Evolutionary conservation across 495 filamentous ascomycete genomes (phyloP), one percentile per base, ranked within the genome.

Genomic region (Penicillium maclennaniae): DNA sequence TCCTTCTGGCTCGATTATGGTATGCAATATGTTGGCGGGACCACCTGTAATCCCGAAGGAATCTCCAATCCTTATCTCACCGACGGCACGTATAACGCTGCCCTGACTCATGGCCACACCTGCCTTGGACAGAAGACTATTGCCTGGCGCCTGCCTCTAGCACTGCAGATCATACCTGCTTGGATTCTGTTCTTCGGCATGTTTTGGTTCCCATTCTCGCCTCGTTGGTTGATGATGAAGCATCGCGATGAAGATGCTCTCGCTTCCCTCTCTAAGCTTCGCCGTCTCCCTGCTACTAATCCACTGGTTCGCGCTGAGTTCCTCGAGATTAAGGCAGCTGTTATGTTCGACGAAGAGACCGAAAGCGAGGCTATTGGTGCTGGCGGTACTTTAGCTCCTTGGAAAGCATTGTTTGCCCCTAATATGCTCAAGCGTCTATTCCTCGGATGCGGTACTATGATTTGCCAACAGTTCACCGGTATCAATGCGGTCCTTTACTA

Each of bases 1-100:
- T 80, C 87, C 65, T 91, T 83, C 71, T 89, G 87, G 71, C 83
- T 89, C 62, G 83, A 87, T 64, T 89, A 88, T 53, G 85, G 84
- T 16, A 74, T 82, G 28, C 83, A 84, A 40, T 82, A 79, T 60
- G 74, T 79, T 52, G 86, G 79, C 34, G 81, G 83, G n/a, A 84
- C 79, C 7, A 71, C 80, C 9, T 71, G 75, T 19, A 74, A 83
- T 59, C 79, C 79, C 6, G 69, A 79, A 47, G 53, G 64, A 31
- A 55, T 71, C 21, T 19, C 47, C 31, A 60, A 71, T 39, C 60
- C 63, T 16, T 70, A 67, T 52, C 51, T 60, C 36, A 8, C 60
- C 8, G 54, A 60, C 34, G 60, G 61, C 7, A 62, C 49, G 34
- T 73, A 65, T 56, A 64, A 69, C 34, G 61, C 59, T 16, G 62